Conservation (phyloP, 148 eudicot genomes). For the Suaeda aralocaspica region DNA sequence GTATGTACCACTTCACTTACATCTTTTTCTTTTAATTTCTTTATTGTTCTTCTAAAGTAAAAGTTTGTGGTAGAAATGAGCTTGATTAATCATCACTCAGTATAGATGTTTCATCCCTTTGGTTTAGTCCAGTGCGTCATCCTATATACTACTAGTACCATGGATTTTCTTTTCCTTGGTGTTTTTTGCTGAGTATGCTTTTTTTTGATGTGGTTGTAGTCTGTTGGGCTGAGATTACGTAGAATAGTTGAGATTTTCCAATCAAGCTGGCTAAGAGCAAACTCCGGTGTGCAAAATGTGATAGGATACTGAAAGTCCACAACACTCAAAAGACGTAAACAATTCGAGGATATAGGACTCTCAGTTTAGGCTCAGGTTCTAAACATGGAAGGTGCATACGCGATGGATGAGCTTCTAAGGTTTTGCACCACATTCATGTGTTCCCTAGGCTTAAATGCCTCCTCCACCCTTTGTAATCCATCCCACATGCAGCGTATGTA, state of each 20-base stretch:
- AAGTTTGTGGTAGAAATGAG: not conserved
- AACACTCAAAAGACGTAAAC: conserved; percentile 71
- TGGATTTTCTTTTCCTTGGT: too few species aligned
- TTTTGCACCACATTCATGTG: conserved; percentile 76
- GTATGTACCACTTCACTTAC: conserved; percentile 30
- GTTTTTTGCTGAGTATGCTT: too few species aligned
- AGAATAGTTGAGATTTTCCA: conserved; percentile 97
- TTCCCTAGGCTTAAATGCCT: conserved; percentile 70
- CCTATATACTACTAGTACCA: too few species aligned
- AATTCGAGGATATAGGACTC: conserved; percentile 78
- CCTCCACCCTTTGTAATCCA: conserved; percentile 76
- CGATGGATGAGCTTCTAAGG: conserved; percentile 89
- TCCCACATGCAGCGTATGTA: conserved; percentile 68
- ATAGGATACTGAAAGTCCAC: conserved; percentile 79
- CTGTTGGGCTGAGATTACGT: conserved; percentile 96
- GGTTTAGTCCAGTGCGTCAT: too few species aligned
- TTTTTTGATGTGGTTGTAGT: conserved; percentile 31
- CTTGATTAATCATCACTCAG: conserved; percentile 18
- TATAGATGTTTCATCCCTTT: conserved; percentile 23
- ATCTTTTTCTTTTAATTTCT: not conserved
- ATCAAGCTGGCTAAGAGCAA: conserved; percentile 92
- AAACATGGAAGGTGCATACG: conserved; percentile 81
- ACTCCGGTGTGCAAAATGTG: conserved; percentile 81
- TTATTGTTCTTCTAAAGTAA: not conserved
- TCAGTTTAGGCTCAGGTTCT: conserved; percentile 60